Evolutionary conservation across 1,139 yeast genomes (phyloP), one percentile per base, ranked within the genome.

Genomic region (Protomyces arabidopsidicola): DNA sequence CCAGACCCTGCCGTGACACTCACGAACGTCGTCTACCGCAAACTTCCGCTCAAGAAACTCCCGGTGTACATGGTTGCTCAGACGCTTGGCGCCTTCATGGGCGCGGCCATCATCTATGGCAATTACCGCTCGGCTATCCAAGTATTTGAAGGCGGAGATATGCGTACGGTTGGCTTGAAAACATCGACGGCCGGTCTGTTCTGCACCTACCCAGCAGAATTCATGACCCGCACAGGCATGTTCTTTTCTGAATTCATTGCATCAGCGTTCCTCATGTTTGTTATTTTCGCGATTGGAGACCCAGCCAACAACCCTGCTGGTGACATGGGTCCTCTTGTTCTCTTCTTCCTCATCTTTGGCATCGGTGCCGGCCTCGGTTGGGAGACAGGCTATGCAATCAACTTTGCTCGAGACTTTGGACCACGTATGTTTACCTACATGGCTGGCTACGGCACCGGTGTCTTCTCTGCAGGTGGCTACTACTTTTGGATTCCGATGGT

Each of bases 401-500:
- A 81, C 72, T 73, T 78, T 67, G 84, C 84, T 27, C 79, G 84
- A 74, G 84, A 81, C 71, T 75, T 80, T 63, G 82, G 81, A 50
- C 84, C 84, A 65, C 74, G 84, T 69, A 70, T 81, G 55, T 82
- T 82, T 38, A 71, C 81, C 38, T 74, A 73, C 55, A 72, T 78
- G 55, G 74, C 79, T 53, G 84, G 84, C 38, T 80, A 79, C 67
- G 77, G 79, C 55, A 70, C 75, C 60, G 74, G 74, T 24, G 71
- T 79, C 68, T 81, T 78, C 74, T 68, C 73, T 16, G 69, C 72
- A 9, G 75, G 78, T 60, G 73, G 75, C 68, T 75, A 77, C 68
- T 81, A 79, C 71, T 79, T 79, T 70, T 81, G 84, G 84, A 80
- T 81, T 36, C 82, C 83, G 58, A 72, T 79, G 67, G 75, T 78